Conservation (phyloP, 805 yeast genomes). For the Starmerella vitae region DNA sequence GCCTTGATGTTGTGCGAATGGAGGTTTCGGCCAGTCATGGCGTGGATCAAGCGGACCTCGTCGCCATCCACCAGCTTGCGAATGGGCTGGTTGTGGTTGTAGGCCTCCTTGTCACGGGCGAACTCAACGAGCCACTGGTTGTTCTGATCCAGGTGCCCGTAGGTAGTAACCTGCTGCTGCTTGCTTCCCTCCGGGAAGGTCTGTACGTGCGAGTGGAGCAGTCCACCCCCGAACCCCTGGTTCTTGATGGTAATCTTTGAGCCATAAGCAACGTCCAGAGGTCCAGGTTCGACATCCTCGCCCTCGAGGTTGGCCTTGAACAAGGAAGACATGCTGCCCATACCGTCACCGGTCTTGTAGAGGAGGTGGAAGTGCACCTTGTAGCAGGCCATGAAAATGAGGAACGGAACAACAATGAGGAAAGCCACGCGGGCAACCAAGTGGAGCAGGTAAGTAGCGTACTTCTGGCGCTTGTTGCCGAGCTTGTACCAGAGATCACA, state of each 20-base stretch:
- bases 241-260: constrained; percentile 70
- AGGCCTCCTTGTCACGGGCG: constrained; percentile 27
- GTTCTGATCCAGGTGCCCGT: constrained; percentile 39
- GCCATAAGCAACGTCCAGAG: constrained; percentile 59
- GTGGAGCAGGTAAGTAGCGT: constrained; percentile 52
- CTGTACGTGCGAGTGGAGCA: constrained; percentile 67
- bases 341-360: constrained; percentile 88
- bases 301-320: constrained; percentile 89
- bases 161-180: constrained; percentile 87
- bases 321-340: constrained; percentile 82
- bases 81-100: constrained; percentile 30
- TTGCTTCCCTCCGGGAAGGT: constrained; percentile 84
- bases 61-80: constrained; percentile 49
- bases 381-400: constrained; percentile 78
- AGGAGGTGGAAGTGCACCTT: constrained; percentile 77
- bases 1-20: constrained; percentile 94
- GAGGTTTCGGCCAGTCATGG: constrained; percentile 62
- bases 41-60: constrained; percentile 64
- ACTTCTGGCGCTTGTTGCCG: constrained; percentile 57
- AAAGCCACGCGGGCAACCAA: constrained; percentile 58
- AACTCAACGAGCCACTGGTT: constrained; percentile 71
- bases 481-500: constrained; percentile 73
- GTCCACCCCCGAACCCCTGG: constrained; percentile 59
- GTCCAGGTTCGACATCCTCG: constrained; percentile 55
- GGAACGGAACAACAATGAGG: constrained; percentile 66